These are phyloP conservation scores for Aspergillus incahuasiensis DNA, from an alignment of 495 filamentous ascomycete species.

Conservation along the genomic window DNA sequence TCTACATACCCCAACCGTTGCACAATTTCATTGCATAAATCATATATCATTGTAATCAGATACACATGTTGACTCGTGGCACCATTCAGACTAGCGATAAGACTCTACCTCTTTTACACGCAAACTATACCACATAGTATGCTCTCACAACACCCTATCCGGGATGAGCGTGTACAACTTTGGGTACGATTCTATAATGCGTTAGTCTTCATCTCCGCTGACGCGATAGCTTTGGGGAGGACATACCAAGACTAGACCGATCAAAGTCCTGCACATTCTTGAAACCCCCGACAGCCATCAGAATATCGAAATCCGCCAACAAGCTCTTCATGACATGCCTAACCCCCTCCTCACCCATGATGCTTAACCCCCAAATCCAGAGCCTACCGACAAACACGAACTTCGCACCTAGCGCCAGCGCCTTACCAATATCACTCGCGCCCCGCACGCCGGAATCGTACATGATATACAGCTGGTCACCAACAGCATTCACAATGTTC, in stretches of 20 bases:
- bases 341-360: constrained; percentile 57
- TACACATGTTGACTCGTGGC: constrained; percentile 11
- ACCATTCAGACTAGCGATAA: background rate
- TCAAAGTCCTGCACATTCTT: constrained; percentile 51
- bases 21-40: constrained; percentile 9
- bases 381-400: constrained; percentile 60
- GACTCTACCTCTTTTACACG: background rate
- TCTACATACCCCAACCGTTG: background rate
- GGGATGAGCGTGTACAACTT: constrained; percentile 41
- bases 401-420: constrained; percentile 58
- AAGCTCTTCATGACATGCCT: constrained; percentile 57
- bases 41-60: constrained; percentile 9
- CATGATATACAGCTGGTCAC: constrained; percentile 51
- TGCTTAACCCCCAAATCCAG: constrained; percentile 58
- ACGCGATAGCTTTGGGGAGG: background rate
- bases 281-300: constrained; percentile 62
- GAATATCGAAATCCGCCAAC: constrained; percentile 62
- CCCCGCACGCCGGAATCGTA: constrained; percentile 59
- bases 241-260: constrained; percentile 29
- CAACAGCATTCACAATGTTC: constrained; percentile 52
- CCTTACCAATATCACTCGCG: constrained; percentile 57
- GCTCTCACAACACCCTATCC: constrained; percentile 27
- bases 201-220: constrained; percentile 1
- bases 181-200: constrained; percentile 35
- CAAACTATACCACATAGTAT: background rate